Percentiles rank a stretch among this genome's conserved stretches.
phyloP scores from a whole-genome alignment of 169 alveolate species.

The Babesia sp. region DNA sequence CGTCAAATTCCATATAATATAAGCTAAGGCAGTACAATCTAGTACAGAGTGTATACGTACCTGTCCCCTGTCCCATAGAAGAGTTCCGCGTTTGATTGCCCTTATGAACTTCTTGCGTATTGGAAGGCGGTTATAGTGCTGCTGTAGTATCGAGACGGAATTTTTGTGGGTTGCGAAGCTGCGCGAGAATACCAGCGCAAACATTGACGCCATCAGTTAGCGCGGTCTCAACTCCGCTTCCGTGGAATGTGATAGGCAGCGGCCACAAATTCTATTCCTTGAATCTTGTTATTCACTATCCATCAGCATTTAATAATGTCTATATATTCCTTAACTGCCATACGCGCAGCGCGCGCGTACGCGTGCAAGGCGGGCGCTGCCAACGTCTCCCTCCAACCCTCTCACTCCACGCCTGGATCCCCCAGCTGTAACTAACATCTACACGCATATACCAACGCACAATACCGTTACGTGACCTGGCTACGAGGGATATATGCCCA shows the following conservation, averaged over 20 bases:
- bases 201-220: slow-evolving; percentile 6
- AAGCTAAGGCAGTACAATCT: not conserved
- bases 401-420: not conserved
- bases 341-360: slow-evolving; percentile 1
- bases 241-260: no score
- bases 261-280: no score
- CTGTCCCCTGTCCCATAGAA: slow-evolving; percentile 84
- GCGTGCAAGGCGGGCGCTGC: slow-evolving; percentile 18
- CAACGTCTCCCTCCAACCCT: slow-evolving; percentile 32
- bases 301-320: no score
- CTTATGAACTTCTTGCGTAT: slow-evolving; percentile 75
- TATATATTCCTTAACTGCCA: not conserved
- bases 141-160: slow-evolving; percentile 82
- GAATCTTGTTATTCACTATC: no score
- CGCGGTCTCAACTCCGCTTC: no score
- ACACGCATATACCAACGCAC: not conserved
- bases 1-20: not conserved
- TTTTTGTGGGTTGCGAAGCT: slow-evolving; percentile 72
- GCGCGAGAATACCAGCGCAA: not conserved
- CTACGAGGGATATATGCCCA: not conserved
- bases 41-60: slow-evolving; percentile 43
- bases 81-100: slow-evolving; percentile 81
- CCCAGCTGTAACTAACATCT: not conserved
- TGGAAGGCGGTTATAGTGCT: slow-evolving; percentile 78
- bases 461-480: not conserved